These are phyloP conservation scores for Coemansia sp. DNA, from an alignment of 371 early-diverging fungal species.

Conservation along the genomic window DNA sequence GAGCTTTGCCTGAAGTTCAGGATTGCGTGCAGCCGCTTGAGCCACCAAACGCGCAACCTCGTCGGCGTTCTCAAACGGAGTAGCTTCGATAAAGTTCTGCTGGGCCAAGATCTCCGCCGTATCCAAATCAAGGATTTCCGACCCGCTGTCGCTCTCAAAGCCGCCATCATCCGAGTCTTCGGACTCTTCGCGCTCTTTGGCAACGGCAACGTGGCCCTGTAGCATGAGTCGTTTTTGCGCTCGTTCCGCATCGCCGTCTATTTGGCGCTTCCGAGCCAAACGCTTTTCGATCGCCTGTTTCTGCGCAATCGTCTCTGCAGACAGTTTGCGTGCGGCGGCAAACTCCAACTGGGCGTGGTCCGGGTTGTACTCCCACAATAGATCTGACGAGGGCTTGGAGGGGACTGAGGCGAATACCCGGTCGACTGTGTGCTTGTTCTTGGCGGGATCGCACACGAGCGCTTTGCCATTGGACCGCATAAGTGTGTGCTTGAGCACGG, in stretches of 20 bases:
- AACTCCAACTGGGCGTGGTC: constrained; percentile 31
- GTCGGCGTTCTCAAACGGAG: constrained; percentile 34
- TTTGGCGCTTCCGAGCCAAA: constrained; percentile 4
- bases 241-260: constrained; percentile 27
- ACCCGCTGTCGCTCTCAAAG: constrained; percentile 46
- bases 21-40: constrained; percentile 4
- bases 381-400: constrained; percentile 52
- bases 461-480: constrained; percentile 34
- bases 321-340: constrained; percentile 22
- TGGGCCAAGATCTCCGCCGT: constrained; percentile 14
- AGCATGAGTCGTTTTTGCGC: constrained; percentile 35
- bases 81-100: constrained; percentile 1
- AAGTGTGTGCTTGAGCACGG: constrained; percentile 65
- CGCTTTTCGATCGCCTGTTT: background rate
- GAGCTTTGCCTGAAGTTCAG: constrained; percentile 40
- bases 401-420: constrained; percentile 60
- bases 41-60: constrained; percentile 31
- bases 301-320: constrained; percentile 7
- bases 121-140: constrained; percentile 11
- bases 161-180: constrained; percentile 30
- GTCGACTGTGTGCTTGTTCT: constrained; percentile 68
- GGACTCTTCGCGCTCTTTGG: constrained; percentile 9
- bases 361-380: constrained; percentile 56
- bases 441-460: constrained; percentile 70
- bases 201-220: background rate